Evolutionary conservation across 2,329 filamentous ascomycete genomes (phyloP), one percentile per base, ranked within the genome.

Genomic region (Bimuria novae-zelandiae): DNA sequence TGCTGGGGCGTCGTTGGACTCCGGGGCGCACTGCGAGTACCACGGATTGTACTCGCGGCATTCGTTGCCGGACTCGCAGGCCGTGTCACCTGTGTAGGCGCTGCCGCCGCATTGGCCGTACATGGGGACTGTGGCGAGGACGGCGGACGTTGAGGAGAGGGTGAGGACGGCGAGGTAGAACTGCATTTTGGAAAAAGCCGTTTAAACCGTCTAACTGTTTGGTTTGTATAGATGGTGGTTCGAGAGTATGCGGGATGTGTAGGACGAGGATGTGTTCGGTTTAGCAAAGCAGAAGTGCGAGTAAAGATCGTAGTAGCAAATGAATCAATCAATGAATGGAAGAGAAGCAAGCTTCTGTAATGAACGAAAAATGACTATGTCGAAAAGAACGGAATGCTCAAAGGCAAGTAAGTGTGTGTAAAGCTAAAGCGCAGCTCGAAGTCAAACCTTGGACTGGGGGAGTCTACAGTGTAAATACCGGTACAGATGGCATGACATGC

Each of bases 51-150:
- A 59, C n/a, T 66, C 61, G 36, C 68, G 67, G 66, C 78, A 80
- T 6, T 64, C 60, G 49, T 57, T 66, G 11, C 77, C 78, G n/a
- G 64, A 47, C 2, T 68, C 66, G 50, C 78, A 80, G 17, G 62
- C 55, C 1, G 69, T 75, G 3, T 75, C 58, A 32, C 77, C 79
- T 68, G 54, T 65, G 77, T 47, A 36, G 1, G 6, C 19, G 19
- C 62, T 62, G 21, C 78, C 79, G 54, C 78, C 78, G 60, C 78
- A 80, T 63, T 79, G 77, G 11, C 74, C 74, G 56, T 75, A 80
- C 14, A 61, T 59, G 22, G 54, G 53, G 40, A 68, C 64, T 14
- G 62, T 63, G 32, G 65, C 66, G 30, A 69, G 60, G 45, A 67
- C 65, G 37, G 61, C 64, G 11, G 62, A 59, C 37, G 68, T 69